These are phyloP conservation scores for Neurospora sublineolata DNA, from an alignment of 495 filamentous ascomycete genomes.

Conservation along the genomic window DNA sequence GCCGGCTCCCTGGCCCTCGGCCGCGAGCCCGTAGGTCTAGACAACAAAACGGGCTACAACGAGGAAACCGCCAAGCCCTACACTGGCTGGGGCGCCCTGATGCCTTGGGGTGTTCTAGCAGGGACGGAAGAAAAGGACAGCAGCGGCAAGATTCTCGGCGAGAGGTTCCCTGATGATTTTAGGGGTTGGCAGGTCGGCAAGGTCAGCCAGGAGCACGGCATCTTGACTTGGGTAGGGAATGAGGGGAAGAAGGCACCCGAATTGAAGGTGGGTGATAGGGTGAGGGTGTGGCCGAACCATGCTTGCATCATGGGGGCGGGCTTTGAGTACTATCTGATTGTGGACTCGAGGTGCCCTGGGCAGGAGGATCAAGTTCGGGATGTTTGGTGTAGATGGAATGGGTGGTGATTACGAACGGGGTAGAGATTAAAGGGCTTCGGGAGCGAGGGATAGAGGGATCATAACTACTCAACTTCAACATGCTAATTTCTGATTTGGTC, in stretches of 20 bases:
- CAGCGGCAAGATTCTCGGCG: background rate
- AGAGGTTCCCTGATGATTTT: slow-evolving; percentile 27
- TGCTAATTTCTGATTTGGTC: background rate
- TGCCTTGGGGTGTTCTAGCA: slow-evolving; percentile 38
- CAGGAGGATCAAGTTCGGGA: slow-evolving; percentile 51
- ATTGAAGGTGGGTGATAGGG: slow-evolving; percentile 46
- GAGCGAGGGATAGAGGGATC: background rate
- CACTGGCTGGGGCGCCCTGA: slow-evolving; percentile 61
- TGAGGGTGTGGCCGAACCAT: slow-evolving; percentile 77
- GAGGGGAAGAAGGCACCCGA: slow-evolving; percentile 32
- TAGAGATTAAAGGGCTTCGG: background rate
- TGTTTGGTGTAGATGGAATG: slow-evolving; percentile 55
- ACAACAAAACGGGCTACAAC: slow-evolving; percentile 39
- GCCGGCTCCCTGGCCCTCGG: slow-evolving; percentile 64
- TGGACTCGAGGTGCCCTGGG: slow-evolving; percentile 48
- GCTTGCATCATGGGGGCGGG: slow-evolving; percentile 67
- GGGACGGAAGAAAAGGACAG: slow-evolving; percentile 8
- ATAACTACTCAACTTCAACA: background rate
- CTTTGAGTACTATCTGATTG: slow-evolving; percentile 64
- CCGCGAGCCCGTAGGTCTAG: slow-evolving; percentile 39
- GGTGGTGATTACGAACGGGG: slow-evolving; percentile 33
- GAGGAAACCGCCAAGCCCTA: slow-evolving; percentile 35
- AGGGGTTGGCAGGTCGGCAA: slow-evolving; percentile 49
- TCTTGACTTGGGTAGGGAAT: slow-evolving; percentile 37
- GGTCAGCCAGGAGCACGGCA: slow-evolving; percentile 57